A percentile compares a stretch with the other conserved stretches of the same genome.
phyloP scores from a whole-genome alignment of 768 basidiomycete species.

The Crucibulum laeve region DNA sequence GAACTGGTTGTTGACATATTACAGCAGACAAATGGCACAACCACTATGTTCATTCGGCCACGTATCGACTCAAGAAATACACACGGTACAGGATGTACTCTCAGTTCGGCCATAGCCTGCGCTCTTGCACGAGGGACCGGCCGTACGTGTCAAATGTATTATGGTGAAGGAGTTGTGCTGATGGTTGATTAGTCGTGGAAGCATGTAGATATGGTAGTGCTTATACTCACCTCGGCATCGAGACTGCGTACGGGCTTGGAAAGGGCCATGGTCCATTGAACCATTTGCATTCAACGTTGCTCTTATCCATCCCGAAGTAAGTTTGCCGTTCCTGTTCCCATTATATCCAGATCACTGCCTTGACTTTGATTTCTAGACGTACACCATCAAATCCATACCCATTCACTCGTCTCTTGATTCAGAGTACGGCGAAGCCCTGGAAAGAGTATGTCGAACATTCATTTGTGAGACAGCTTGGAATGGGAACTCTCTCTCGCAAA shows the following conservation, averaged over 20 bases:
- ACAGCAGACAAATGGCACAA: slow-evolving; percentile 28
- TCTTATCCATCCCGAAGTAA: slow-evolving; percentile 46
- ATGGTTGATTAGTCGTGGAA: slow-evolving; percentile 27
- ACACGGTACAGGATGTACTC: slow-evolving; percentile 91
- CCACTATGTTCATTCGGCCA: slow-evolving; percentile 56
- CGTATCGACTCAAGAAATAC: slow-evolving; percentile 67
- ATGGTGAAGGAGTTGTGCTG: not conserved
- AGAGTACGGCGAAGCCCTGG: slow-evolving; percentile 54
- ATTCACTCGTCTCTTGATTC: slow-evolving; percentile 61
- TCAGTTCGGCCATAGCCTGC: slow-evolving; percentile 79
- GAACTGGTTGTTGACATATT: slow-evolving; percentile 65
- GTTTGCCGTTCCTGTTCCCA: not conserved
- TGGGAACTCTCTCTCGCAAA: slow-evolving; percentile 61
- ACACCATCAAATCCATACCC: slow-evolving; percentile 63
- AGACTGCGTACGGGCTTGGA: slow-evolving; percentile 63
- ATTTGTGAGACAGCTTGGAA: slow-evolving; percentile 74
- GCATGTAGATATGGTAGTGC: slow-evolving; percentile 56
- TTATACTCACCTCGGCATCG: slow-evolving; percentile 78
- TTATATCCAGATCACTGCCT: not conserved
- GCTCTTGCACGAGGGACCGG: slow-evolving; percentile 53
- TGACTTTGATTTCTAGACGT: slow-evolving; percentile 33
- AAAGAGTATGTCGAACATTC: slow-evolving; percentile 77
- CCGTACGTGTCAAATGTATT: slow-evolving; percentile 16
- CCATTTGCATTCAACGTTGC: slow-evolving; percentile 63
- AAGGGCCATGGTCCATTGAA: slow-evolving; percentile 82